Percentiles rank a stretch among this genome's conserved stretches.
Evolutionary conservation across 2,329 filamentous ascomycete genomes (phyloP).

Genomic region (Fusarium subtropicale): DNA sequence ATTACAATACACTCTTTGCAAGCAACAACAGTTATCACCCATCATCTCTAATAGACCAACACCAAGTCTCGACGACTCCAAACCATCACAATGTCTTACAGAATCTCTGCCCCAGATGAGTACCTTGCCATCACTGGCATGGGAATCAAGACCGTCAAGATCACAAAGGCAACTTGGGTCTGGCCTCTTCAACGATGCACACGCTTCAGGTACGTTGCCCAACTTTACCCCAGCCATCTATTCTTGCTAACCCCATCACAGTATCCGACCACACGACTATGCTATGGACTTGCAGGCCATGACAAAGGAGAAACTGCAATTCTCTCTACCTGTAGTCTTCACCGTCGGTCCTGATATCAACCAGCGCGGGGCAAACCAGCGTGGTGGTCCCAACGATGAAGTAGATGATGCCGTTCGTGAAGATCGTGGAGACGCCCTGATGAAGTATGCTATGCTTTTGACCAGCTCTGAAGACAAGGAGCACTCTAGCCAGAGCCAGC

Average conservation of each 20-base stretch:
- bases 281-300: conserved; percentile 86
- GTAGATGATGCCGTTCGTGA: conserved; percentile 53
- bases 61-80: not conserved
- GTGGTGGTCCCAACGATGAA: conserved; percentile 12
- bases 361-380: conserved; percentile 59
- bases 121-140: conserved; percentile 90
- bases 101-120: conserved; percentile 79
- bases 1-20: conserved; percentile 20
- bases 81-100: conserved; percentile 65
- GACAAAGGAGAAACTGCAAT: conserved; percentile 89
- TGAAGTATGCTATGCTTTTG: conserved; percentile 85
- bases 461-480: conserved; percentile 69
- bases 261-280: conserved; percentile 83
- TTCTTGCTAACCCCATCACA: conserved; percentile 40
- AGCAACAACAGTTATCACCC: not conserved
- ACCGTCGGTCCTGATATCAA: conserved; percentile 85
- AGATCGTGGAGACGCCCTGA: conserved; percentile 71
- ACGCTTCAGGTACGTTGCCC: conserved; percentile 56
- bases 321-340: conserved; percentile 84
- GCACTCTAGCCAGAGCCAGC: conserved; percentile 57
- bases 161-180: conserved; percentile 81
- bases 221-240: too few relatives aligned
- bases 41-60: not conserved
- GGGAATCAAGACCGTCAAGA: conserved; percentile 77
- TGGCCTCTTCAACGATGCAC: conserved; percentile 76